phyloP scores from a whole-genome alignment of 2,329 filamentous ascomycete species.

The Aureobasidium sp. region DNA sequence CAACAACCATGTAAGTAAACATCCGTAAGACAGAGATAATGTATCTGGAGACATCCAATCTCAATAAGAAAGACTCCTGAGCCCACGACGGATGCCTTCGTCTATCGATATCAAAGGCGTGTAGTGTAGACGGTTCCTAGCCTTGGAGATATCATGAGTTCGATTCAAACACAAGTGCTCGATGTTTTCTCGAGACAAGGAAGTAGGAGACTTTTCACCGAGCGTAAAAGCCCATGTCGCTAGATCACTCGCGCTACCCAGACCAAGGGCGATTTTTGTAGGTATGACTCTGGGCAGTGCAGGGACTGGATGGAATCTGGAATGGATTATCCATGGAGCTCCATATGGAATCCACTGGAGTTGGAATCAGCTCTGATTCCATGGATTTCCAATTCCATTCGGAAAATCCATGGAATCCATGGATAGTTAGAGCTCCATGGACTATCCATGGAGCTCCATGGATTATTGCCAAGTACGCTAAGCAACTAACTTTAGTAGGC shows the following conservation, averaged over 20 bases:
- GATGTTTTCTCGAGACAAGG: background rate
- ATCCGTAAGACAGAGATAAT: too few relatives aligned
- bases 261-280: background rate
- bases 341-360: too few relatives aligned
- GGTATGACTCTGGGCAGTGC: background rate
- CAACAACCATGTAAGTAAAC: too few relatives aligned
- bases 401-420: background rate
- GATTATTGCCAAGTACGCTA: background rate
- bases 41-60: too few relatives aligned
- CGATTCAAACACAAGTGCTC: constrained; percentile 7
- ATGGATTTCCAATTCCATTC: too few relatives aligned
- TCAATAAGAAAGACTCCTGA: background rate
- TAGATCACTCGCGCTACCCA: background rate
- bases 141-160: background rate
- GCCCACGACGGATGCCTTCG: background rate
- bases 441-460: too few relatives aligned
- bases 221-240: background rate
- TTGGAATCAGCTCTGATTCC: too few relatives aligned
- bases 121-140: background rate
- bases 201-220: background rate
- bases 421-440: background rate
- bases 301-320: background rate
- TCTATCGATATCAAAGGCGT: background rate
- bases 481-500: background rate
- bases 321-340: too few relatives aligned